These are phyloP conservation scores for Trichoderma endophyticum DNA, from an alignment of 2,329 filamentous ascomycete genomes.

Conservation along the genomic window DNA sequence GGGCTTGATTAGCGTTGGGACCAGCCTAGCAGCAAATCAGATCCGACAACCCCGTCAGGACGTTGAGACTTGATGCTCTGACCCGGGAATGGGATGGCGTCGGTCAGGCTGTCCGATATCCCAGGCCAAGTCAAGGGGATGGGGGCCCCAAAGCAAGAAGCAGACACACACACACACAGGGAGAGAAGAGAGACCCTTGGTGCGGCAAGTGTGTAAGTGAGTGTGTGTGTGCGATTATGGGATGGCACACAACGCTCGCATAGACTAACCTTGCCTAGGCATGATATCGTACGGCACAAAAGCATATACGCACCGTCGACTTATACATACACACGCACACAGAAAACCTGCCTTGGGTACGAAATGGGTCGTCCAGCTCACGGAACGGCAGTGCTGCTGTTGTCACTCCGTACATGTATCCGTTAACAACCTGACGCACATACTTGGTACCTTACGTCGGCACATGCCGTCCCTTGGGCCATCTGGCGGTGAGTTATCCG, in stretches of 20 bases:
- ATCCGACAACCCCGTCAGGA: background rate
- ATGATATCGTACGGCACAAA: background rate
- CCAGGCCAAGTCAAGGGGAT: background rate
- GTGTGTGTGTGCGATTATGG: background rate
- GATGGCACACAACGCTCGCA: background rate
- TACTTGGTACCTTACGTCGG: background rate
- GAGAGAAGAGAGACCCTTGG: background rate
- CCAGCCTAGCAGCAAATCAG: background rate
- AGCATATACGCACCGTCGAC: background rate
- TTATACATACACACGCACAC: background rate
- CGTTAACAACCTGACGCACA: background rate
- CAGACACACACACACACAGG: background rate
- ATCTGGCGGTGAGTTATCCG: conserved; percentile 7
- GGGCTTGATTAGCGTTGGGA: background rate
- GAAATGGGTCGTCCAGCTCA: background rate
- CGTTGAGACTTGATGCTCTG: background rate
- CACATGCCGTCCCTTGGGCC: background rate
- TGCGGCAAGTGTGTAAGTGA: background rate
- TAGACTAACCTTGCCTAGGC: background rate
- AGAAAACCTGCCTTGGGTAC: background rate
- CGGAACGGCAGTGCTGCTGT: background rate
- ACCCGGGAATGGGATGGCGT: background rate
- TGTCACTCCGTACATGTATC: background rate
- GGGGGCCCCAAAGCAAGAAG: background rate
- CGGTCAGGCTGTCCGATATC: background rate